These are phyloP conservation scores for Hagleromyces aurorensis DNA, from an alignment of 805 yeast genomes.

Conservation along the genomic window DNA sequence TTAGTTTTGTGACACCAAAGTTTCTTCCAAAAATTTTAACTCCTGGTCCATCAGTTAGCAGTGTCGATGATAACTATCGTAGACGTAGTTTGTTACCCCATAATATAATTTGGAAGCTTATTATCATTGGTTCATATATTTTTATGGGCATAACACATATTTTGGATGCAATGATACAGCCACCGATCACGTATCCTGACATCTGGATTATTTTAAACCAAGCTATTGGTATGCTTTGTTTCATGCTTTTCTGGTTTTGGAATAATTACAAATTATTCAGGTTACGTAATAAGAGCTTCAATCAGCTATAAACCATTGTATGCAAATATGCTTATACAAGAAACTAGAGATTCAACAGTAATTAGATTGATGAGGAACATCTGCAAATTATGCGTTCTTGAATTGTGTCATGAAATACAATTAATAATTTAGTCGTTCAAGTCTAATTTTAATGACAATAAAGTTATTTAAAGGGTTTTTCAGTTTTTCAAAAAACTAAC, in stretches of 20 bases:
- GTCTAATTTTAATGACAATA: no score
- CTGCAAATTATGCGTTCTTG: no score
- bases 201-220: constrained; percentile 77
- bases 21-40: constrained; percentile 35
- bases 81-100: constrained; percentile 43
- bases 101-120: constrained; percentile 40
- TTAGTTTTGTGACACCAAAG: constrained; percentile 43
- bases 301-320: constrained; percentile 13
- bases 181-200: constrained; percentile 69
- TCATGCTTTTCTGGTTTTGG: constrained; percentile 78
- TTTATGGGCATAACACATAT: constrained; percentile 45
- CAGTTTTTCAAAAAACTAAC: no score
- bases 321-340: not conserved
- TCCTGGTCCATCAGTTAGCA: constrained; percentile 38
- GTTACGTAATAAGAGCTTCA: constrained; percentile 23
- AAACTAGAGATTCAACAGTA: no score
- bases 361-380: no score
- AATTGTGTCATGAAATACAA: no score
- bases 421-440: no score
- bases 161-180: constrained; percentile 41
- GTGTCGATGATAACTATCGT: constrained; percentile 27
- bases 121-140: constrained; percentile 46
- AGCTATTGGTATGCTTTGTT: constrained; percentile 66
- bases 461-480: no score
- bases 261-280: constrained; percentile 45